phyloP scores from a whole-genome alignment of 225 moss, liverwort and hornwort genomes.

The Neckera pumila region DNA sequence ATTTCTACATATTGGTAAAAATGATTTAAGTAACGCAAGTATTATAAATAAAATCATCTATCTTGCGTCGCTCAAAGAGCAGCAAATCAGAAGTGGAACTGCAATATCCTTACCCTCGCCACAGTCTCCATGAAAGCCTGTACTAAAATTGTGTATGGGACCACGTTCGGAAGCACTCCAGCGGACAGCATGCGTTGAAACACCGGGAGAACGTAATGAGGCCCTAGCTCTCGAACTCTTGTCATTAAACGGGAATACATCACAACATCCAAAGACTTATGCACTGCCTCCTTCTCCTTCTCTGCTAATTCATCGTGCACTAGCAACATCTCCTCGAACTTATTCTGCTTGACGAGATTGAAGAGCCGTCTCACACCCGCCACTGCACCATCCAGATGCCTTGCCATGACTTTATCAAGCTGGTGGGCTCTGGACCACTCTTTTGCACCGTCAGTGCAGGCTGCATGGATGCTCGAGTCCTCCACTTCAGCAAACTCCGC shows the following conservation, averaged over 20 bases:
- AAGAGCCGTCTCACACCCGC: constrained; percentile 26
- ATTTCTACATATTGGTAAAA: background rate
- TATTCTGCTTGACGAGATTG: constrained; percentile 31
- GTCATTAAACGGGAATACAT: constrained; percentile 57
- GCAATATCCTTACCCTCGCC: constrained; percentile 17
- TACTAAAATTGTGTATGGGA: constrained; percentile 47
- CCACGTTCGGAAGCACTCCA: constrained; percentile 37
- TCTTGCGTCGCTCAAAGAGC: background rate
- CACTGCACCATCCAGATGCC: constrained; percentile 16
- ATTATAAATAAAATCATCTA: background rate
- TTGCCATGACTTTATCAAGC: constrained; percentile 39
- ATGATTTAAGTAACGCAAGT: background rate
- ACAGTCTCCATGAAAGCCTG: constrained; percentile 38
- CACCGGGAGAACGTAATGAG: constrained; percentile 38
- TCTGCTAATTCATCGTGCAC: constrained; percentile 30
- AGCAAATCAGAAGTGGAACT: background rate
- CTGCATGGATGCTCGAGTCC: background rate
- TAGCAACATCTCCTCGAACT: constrained; percentile 38
- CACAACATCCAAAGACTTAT: constrained; percentile 25
- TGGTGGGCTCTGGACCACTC: constrained; percentile 11
- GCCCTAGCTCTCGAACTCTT: constrained; percentile 33
- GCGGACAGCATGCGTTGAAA: constrained; percentile 45
- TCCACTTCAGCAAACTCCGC: background rate
- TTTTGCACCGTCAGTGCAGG: background rate
- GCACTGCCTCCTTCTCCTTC: constrained; percentile 5